Base-by-base conservation (phyloP, 257 asterid species). In the Echites panduratus region DNA sequence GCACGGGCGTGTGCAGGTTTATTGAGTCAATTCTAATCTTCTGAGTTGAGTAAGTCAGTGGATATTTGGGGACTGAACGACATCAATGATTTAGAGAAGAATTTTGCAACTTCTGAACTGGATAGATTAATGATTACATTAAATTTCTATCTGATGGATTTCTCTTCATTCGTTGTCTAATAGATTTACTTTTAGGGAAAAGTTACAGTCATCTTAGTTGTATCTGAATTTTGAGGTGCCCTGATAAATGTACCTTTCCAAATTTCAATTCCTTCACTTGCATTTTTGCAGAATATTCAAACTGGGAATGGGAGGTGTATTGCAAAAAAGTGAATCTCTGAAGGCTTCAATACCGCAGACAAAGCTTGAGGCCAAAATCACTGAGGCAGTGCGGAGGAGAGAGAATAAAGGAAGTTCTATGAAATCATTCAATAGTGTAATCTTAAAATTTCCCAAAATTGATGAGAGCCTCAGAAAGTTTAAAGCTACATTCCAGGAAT, bases 361-460 rank as follows among this genome's bases (percentile, higher is more conserved):
- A 9, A 91, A 88, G 85, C 91, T 93, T 5, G 98, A 89, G 80
- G 87, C 88, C 54, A 86, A 84, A 82, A 84, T 93, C 76, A 47
- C 68, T 5, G 92, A 87, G 79, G 90, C 91, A 20, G 84, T 91
- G 87, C 76, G 38, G 68, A 85, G 77, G 83, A 86, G 96, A 80
- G 97, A 87, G 84, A 79, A 71, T 53, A 74, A 76, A 83, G 98
- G 98, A 79, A 86, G 86, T 77, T 71, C 92, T 45, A 72, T 82
- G 69, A 87, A 68, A 77, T 91, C 98, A 50, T 90, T 90, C 62
- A 87, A 90, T 81, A 84, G 83, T 80, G 74, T 90, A 45, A 89
- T 93, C 85, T 82, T 93, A 53, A 89, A 89, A 48, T 93, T 93
- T 66, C 98, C 98, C 62, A 93, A 87, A 76, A 90, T 93, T 44